Conservation (phyloP, 208 protist species). For the Phytomonas sp. region DNA sequence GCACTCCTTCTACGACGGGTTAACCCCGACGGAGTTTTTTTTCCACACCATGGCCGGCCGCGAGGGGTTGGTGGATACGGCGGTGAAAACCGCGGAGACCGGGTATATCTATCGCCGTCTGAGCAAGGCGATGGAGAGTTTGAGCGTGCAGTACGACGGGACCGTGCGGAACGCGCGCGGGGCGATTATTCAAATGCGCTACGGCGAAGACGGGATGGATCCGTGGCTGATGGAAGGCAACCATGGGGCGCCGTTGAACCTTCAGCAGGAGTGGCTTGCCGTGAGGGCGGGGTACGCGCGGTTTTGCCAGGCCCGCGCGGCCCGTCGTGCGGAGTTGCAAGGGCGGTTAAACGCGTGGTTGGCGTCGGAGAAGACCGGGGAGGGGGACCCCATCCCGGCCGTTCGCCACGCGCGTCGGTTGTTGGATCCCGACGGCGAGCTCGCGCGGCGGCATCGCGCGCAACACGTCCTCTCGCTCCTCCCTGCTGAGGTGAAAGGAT, state of each 20-base stretch:
- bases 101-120: slow-evolving; percentile 99
- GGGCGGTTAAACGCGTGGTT: no score
- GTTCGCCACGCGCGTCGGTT: neutral
- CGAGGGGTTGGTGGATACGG: slow-evolving; percentile 98
- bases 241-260: slow-evolving; percentile 64
- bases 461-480: slow-evolving; percentile 44
- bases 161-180: slow-evolving; percentile 94
- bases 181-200: slow-evolving; percentile 95
- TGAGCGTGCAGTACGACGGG: slow-evolving; percentile 97
- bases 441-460: slow-evolving; percentile 9
- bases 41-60: slow-evolving; percentile 99
- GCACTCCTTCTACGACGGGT: slow-evolving; percentile 98
- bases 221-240: slow-evolving; percentile 96
- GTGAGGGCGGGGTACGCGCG: slow-evolving; percentile 51
- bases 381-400: no score
- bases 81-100: slow-evolving; percentile 99
- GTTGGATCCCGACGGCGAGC: neutral
- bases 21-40: slow-evolving; percentile 98
- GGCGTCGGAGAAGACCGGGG: neutral
- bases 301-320: slow-evolving; percentile 8
- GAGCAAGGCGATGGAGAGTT: slow-evolving; percentile 98
- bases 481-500: slow-evolving; percentile 35
- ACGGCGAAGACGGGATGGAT: slow-evolving; percentile 99
- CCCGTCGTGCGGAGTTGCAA: no score
- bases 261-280: slow-evolving; percentile 78